phyloP scores from a whole-genome alignment of 352 stramenopile genomes.

The Phytophthora nicotianae region DNA sequence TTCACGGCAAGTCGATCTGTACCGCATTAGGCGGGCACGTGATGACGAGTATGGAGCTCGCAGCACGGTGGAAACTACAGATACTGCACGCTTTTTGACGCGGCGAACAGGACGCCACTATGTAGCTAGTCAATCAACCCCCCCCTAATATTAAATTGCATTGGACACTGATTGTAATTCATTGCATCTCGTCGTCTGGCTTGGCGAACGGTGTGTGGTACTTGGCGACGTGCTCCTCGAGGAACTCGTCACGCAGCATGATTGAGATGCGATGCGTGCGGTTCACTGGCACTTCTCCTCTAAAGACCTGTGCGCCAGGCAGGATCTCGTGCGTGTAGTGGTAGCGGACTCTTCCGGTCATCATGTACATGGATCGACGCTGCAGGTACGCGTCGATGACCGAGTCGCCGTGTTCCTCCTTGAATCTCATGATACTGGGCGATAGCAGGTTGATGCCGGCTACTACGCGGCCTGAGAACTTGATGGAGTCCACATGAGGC shows the following conservation, averaged over 20 bases:
- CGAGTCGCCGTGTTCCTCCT: constrained; percentile 78
- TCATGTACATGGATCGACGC: constrained; percentile 87
- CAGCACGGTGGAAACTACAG: constrained; percentile 10
- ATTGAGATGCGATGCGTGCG: constrained; percentile 85
- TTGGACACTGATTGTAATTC: constrained; percentile 23
- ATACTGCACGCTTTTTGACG: constrained; percentile 31
- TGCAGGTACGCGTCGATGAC: constrained; percentile 70
- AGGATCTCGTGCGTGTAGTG: constrained; percentile 90
- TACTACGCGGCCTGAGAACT: constrained; percentile 85
- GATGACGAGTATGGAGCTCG: too few relatives aligned
- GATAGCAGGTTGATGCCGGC: constrained; percentile 80
- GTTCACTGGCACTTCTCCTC: constrained; percentile 53
- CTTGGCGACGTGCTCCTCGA: constrained; percentile 44
- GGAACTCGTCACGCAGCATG: constrained; percentile 79
- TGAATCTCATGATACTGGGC: constrained; percentile 85
- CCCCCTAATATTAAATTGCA: constrained; percentile 43
- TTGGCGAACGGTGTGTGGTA: constrained; percentile 43
- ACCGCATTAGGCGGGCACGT: constrained; percentile 9
- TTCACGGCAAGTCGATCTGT: constrained; percentile 1
- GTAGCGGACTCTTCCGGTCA: constrained; percentile 84
- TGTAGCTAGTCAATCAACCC: constrained; percentile 30
- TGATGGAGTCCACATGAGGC: constrained; percentile 87
- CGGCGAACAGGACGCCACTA: constrained; percentile 14
- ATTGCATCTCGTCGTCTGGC: constrained; percentile 20
- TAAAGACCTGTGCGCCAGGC: constrained; percentile 63